These are phyloP conservation scores for Fraxinus xanthoxyloides DNA, from an alignment of 305 asterid genomes.

Conservation along the genomic window DNA sequence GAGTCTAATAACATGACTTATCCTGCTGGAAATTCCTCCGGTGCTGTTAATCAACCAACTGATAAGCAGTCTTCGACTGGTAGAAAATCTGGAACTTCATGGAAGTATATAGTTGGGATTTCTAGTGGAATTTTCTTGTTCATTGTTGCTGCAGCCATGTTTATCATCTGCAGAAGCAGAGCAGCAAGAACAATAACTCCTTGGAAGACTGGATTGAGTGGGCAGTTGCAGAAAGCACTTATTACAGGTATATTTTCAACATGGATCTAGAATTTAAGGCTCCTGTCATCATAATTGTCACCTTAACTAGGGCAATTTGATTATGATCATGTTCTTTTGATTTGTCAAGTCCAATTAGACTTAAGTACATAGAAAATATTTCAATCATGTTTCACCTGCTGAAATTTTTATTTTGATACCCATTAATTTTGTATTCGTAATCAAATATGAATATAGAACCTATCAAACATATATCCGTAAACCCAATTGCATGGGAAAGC, in stretches of 20 bases:
- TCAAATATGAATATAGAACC: not conserved
- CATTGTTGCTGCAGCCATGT: slow-evolving; percentile 35
- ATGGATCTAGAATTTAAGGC: not conserved
- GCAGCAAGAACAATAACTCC: slow-evolving; percentile 62
- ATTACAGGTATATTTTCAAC: slow-evolving; percentile 35
- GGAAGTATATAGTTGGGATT: slow-evolving; percentile 51
- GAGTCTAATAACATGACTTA: slow-evolving; percentile 21
- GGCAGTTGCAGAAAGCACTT: slow-evolving; percentile 48
- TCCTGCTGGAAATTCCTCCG: slow-evolving; percentile 4
- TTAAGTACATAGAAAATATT: not conserved
- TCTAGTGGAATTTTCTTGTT: slow-evolving; percentile 42
- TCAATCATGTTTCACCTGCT: not conserved
- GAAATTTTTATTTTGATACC: not conserved
- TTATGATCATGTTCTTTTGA: not conserved
- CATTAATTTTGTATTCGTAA: not conserved
- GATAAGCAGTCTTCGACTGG: slow-evolving; percentile 19
- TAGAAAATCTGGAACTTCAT: slow-evolving; percentile 17
- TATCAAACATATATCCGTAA: not conserved
- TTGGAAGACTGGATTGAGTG: slow-evolving; percentile 90
- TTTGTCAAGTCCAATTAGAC: not conserved
- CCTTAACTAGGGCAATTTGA: not conserved
- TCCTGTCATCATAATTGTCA: not conserved
- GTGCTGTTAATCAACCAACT: slow-evolving; percentile 24
- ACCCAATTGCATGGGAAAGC: not conserved
- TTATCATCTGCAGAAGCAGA: slow-evolving; percentile 51